Base-by-base conservation (phyloP, 139 green algal genomes). In the Spirogloea muscicola region DNA sequence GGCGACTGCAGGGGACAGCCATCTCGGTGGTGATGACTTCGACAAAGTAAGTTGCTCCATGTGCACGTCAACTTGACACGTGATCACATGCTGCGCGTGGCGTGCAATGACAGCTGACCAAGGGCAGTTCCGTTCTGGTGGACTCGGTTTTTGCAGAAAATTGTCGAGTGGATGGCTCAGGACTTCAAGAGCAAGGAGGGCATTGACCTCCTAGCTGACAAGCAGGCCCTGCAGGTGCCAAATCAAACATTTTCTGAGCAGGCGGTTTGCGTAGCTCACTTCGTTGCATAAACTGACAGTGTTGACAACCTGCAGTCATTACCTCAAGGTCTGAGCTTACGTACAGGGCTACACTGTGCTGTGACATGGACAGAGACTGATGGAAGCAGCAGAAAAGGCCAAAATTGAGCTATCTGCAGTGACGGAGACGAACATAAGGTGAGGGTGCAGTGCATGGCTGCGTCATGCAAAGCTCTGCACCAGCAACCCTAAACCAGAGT, bases 11-110 rank as follows among this genome's bases (percentile, higher is more conserved):
- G 94, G 94, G 59, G 94, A 99, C 87, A 98, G 94, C 2, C 92
- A 97, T 84, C 86, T 99, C 64, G 94, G 94, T 58, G 94, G 94
- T 44, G 94, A 99, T 84, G 94, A 99, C 87, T 99, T 99, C 81
- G 94, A 98, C 87, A 96, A 96, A 88, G 85, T 90, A 85, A 96
- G 82, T 96, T 97, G 87, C 95, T 97, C 84, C 93, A 97, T 80
- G 95, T 96, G 87, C 85, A 96, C 10, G 91, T 97, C 83, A 97
- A 97, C 85, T 87, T 90, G 57, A n/a, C n/a, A n/a, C n/a, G n/a
- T n/a, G n/a, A n/a, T n/a, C n/a, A n/a, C n/a, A n/a, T n/a, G n/a
- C n/a, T n/a, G n/a, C n/a, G n/a, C n/a, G n/a, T n/a, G n/a, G n/a
- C n/a, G n/a, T n/a, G n/a, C n/a, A n/a, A n/a, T n/a, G n/a, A n/a